Percentiles rank a stretch among this genome's conserved stretches.
Evolutionary conservation across 1,139 yeast genomes (phyloP).

Genomic region (Taiozyma sp.): DNA sequence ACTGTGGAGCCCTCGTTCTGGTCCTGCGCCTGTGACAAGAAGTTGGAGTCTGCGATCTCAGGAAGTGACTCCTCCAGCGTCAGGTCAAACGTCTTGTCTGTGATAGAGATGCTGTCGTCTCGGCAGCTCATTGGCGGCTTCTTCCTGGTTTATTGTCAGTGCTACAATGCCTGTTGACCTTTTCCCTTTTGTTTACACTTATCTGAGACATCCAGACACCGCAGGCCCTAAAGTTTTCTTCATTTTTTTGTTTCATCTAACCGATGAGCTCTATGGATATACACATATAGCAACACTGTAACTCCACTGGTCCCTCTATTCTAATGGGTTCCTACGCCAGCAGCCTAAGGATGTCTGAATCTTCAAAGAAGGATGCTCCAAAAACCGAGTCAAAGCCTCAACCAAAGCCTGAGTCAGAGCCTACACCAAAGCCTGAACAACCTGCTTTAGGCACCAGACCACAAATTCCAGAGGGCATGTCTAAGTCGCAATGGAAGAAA

Average conservation of each 20-base stretch:
- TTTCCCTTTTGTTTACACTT: constrained; percentile 1
- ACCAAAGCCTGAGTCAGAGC: not conserved
- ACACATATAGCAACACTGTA: too few relatives aligned
- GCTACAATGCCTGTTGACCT: not conserved
- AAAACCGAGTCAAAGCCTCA: not conserved
- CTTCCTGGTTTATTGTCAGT: not conserved
- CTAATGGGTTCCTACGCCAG: not conserved
- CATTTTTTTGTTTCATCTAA: not conserved
- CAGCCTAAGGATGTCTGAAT: not conserved
- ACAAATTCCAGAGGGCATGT: constrained; percentile 73
- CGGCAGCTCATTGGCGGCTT: constrained; percentile 1
- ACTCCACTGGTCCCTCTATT: not conserved
- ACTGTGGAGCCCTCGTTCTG: not conserved
- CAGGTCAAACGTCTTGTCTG: constrained; percentile 19
- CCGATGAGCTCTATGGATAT: not conserved
- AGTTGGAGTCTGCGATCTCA: not conserved
- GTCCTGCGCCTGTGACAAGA: not conserved
- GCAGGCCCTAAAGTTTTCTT: constrained; percentile 1
- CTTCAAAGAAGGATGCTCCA: not conserved
- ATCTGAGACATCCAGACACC: constrained; percentile 10
- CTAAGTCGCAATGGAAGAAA: constrained; percentile 79
- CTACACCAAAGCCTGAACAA: not conserved
- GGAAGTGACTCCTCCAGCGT: constrained; percentile 12
- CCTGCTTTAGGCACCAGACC: constrained; percentile 10
- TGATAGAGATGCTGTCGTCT: constrained; percentile 15